phyloP scores from a whole-genome alignment of 352 stramenopile species.

The Globisporangium rhizosaccharum region DNA sequence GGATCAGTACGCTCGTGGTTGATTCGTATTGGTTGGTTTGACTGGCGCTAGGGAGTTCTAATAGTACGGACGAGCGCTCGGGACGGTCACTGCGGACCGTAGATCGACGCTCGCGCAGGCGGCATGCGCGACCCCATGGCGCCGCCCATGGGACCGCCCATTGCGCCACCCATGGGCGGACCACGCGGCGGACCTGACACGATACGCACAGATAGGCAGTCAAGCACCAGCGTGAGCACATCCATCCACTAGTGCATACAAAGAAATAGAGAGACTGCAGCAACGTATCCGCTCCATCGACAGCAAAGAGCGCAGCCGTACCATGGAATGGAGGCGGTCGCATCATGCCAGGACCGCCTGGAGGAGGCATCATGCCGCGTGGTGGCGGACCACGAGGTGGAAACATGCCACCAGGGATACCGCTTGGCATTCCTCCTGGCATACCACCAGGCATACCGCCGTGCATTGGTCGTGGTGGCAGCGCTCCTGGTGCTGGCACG shows the following conservation, averaged over 20 bases:
- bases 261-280: not conserved
- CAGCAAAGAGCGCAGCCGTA: conserved; percentile 4
- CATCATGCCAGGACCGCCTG: conserved; percentile 49
- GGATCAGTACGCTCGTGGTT: too few relatives aligned
- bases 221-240: not conserved
- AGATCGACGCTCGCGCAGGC: conserved; percentile 56
- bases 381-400: conserved; percentile 59
- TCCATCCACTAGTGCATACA: not conserved
- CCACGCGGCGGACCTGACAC: conserved; percentile 42
- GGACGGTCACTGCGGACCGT: conserved; percentile 46
- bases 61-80: not conserved
- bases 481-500: conserved; percentile 25
- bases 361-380: conserved; percentile 70
- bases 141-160: conserved; percentile 21
- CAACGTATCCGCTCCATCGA: too few relatives aligned
- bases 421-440: conserved; percentile 24
- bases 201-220: not conserved
- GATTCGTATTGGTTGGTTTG: not conserved
- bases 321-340: conserved; percentile 66
- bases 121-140: conserved; percentile 17
- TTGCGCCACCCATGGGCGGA: conserved; percentile 26
- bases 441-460: conserved; percentile 14
- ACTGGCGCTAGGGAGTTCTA: not conserved
- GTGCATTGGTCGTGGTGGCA: conserved; percentile 37
- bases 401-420: conserved; percentile 34